Conservation (phyloP, 805 yeast genomes). For the Metschnikowia lunata region DNA sequence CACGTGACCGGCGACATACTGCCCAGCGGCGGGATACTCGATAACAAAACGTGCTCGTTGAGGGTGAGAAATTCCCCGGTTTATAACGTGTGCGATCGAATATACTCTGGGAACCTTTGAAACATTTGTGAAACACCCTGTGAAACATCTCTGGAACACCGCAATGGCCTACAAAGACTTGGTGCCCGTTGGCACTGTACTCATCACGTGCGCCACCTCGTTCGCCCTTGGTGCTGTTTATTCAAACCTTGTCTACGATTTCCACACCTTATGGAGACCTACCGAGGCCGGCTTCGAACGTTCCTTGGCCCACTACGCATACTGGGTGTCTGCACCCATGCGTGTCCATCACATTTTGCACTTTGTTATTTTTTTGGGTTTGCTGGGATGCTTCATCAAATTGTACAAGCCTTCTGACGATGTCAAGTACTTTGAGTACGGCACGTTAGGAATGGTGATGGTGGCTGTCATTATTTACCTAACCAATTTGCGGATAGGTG, state of each 20-base stretch:
- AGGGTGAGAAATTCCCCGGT: too few species aligned
- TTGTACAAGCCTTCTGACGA: constrained; percentile 86
- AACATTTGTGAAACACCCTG: neutral
- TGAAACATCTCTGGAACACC: neutral
- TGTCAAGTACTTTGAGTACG: constrained; percentile 84
- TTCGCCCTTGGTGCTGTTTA: constrained; percentile 78
- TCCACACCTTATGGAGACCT: constrained; percentile 65
- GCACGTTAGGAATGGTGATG: constrained; percentile 69
- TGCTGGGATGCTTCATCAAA: constrained; percentile 69
- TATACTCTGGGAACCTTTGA: neutral
- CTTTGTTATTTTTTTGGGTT: constrained; percentile 56
- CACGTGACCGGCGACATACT: too few species aligned
- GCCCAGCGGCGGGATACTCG: too few species aligned
- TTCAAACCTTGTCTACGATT: constrained; percentile 80
- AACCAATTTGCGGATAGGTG: constrained; percentile 81
- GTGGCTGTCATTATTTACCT: constrained; percentile 73
- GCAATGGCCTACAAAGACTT: constrained; percentile 38
- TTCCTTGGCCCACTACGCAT: constrained; percentile 69
- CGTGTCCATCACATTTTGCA: constrained; percentile 61
- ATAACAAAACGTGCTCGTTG: too few species aligned
- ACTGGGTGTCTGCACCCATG: constrained; percentile 64
- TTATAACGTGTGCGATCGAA: too few species aligned
- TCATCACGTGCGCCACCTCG: constrained; percentile 53
- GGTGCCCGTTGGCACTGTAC: constrained; percentile 41
- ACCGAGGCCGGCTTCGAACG: constrained; percentile 48